Evolutionary conservation across 768 basidiomycete genomes (phyloP).

Genomic region (Auricularia cornea): DNA sequence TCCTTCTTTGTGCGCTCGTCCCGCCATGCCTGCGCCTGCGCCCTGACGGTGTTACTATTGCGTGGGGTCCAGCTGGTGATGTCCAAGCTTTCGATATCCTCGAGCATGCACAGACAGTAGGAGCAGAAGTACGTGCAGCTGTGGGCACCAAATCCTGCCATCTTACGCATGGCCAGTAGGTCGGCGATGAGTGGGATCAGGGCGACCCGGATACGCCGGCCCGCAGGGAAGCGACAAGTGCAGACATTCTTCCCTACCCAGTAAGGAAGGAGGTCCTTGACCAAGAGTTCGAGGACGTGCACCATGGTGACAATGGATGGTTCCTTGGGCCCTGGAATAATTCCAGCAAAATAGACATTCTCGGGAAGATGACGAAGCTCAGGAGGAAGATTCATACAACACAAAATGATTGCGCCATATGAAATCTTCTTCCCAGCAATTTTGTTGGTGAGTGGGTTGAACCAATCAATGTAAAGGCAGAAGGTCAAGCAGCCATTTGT

Average conservation of each 20-base stretch:
- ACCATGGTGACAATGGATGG: constrained; percentile 28
- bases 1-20: background rate
- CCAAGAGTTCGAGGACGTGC: constrained; percentile 28
- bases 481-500: constrained; percentile 9
- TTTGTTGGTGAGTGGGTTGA: constrained; percentile 31
- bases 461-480: constrained; percentile 26
- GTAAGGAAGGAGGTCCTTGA: constrained; percentile 26
- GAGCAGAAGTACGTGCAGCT: background rate
- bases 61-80: background rate
- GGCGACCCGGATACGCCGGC: constrained; percentile 21
- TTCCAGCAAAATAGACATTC: constrained; percentile 34
- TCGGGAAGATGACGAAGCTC: constrained; percentile 26
- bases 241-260: constrained; percentile 28
- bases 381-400: constrained; percentile 30
- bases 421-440: too few relatives aligned
- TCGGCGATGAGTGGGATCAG: constrained; percentile 30
- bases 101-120: background rate
- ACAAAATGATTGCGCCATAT: constrained; percentile 25
- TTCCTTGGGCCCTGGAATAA: constrained; percentile 34
- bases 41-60: background rate
- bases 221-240: constrained; percentile 16
- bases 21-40: background rate
- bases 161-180: constrained; percentile 25
- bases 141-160: constrained; percentile 16
- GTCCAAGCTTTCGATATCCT: background rate